Evolutionary conservation across 1,284 basidiomycete species (phyloP), one percentile per base, ranked within the genome.

Genomic region (Pseudozyma flocculosa): DNA sequence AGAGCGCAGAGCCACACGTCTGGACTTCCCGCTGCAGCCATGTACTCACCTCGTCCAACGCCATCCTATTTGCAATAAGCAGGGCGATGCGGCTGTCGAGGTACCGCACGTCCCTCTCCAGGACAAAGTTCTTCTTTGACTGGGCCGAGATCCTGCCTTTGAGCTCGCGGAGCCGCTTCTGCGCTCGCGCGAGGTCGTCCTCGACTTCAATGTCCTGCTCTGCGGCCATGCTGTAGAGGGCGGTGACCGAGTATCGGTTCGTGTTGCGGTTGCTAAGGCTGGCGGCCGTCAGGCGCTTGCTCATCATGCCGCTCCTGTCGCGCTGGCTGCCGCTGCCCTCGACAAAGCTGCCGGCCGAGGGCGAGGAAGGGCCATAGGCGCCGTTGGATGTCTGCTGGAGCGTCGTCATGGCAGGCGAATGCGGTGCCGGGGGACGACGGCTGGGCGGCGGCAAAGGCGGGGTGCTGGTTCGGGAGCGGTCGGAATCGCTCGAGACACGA

Each of bases 171-270:
- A 99, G 82, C 42, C 92, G 88, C 80, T 94, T 95, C 82, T 97
- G 94, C 37, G 94, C 95, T 19, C 91, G 83, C 10, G 93, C 92
- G 54, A 98, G 82, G 79, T 98, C 94, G 79, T 98, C 94, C 80
- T 97, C 93, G 40, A 97, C 90, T 78, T 98, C 95, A 24, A 95
- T 89, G 78, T 98, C 94, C 83, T 96, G 92, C 80, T 98, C 93
- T 24, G 93, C 94, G 13, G 93, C 93, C 87, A 98, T 92, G 72
- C 89, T 92, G 80, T 96, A 97, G 71, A 97, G 84, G 21, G 91
- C 91, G 50, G 91, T 96, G 56, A 96, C 92, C 76, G 88, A 90
- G 82, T 95, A 96, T 52, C 93, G 87, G 81, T 97, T 96, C 58
- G 90, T 93, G 80, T 92, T 95, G 78, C 92, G 53, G 30, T 72